Evolutionary conservation across 2,329 filamentous ascomycete species (phyloP).

Genomic region (Lomentospora prolificans): DNA sequence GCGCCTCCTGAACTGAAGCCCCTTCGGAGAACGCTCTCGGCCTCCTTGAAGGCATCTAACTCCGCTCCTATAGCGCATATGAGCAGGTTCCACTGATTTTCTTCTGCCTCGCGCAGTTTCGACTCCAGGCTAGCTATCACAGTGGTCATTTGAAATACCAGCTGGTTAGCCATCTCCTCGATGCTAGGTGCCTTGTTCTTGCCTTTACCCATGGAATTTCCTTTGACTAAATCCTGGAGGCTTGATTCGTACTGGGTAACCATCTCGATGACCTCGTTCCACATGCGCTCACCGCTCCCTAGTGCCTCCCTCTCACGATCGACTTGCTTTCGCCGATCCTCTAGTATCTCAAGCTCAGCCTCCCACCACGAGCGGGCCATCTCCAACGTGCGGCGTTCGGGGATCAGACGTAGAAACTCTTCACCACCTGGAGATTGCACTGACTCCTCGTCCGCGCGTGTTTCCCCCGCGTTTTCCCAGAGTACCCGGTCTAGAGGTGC

Average conservation of each 20-base stretch:
- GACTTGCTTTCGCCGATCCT: slow-evolving; percentile 44
- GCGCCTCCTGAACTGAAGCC: slow-evolving; percentile 21
- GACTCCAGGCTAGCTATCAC: slow-evolving; percentile 46
- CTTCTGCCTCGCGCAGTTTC: slow-evolving; percentile 44
- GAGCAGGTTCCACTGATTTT: slow-evolving; percentile 61
- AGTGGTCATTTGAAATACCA: slow-evolving; percentile 45
- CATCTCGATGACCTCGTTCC: slow-evolving; percentile 50
- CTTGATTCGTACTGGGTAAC: slow-evolving; percentile 56
- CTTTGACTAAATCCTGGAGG: slow-evolving; percentile 46
- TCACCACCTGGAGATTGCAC: slow-evolving; percentile 26
- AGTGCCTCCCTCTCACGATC: slow-evolving; percentile 55
- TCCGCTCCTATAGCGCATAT: slow-evolving; percentile 69
- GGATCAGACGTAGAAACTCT: slow-evolving; percentile 51
- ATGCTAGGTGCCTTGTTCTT: slow-evolving; percentile 15
- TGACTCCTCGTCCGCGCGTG: slow-evolving; percentile 9
- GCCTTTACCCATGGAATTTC: slow-evolving; percentile 12
- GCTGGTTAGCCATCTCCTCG: slow-evolving; percentile 30
- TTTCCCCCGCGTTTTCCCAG: slow-evolving; percentile 16
- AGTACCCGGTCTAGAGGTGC: slow-evolving; percentile 41
- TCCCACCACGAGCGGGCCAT: slow-evolving; percentile 67
- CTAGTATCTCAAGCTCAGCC: slow-evolving; percentile 47
- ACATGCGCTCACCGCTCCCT: slow-evolving; percentile 56
- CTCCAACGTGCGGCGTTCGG: slow-evolving; percentile 55
- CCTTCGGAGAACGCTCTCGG: slow-evolving; percentile 42
- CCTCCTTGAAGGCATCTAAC: slow-evolving; percentile 55